These are phyloP conservation scores for Thelonectria discophora DNA, from an alignment of 2,329 filamentous ascomycete species.

Conservation along the genomic window DNA sequence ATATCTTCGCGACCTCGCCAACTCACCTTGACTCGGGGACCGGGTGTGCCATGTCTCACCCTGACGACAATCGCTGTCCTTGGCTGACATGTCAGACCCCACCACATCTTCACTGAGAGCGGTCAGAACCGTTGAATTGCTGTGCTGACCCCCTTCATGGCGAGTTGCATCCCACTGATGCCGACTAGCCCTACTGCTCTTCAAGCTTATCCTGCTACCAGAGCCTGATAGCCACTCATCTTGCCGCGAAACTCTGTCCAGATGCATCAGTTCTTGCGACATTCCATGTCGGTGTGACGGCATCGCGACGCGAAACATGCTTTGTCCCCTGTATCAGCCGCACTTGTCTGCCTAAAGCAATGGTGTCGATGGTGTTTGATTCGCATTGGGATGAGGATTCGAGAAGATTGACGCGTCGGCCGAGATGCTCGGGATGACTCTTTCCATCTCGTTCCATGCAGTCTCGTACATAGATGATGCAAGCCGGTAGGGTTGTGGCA, in stretches of 20 bases:
- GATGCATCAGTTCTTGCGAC: slow-evolving; percentile 29
- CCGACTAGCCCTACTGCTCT: neutral
- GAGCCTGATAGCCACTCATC: slow-evolving; percentile 14
- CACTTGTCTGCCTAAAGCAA: slow-evolving; percentile 6
- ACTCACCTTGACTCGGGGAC: neutral
- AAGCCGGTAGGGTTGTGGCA: neutral
- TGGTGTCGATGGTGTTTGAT: slow-evolving; percentile 3
- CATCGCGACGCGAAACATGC: slow-evolving; percentile 33
- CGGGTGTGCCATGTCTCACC: slow-evolving; percentile 15
- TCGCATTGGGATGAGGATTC: neutral
- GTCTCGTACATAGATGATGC: neutral
- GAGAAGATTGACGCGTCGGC: neutral
- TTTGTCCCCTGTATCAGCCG: slow-evolving; percentile 18
- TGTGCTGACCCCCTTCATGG: slow-evolving; percentile 13
- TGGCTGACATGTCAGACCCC: slow-evolving; percentile 9
- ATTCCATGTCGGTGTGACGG: slow-evolving; percentile 40
- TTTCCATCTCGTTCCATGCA: neutral
- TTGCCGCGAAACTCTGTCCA: slow-evolving; percentile 10
- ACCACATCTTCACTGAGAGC: slow-evolving; percentile 4
- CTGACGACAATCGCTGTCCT: slow-evolving; percentile 12
- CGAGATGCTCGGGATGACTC: neutral
- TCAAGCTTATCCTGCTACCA: slow-evolving; percentile 4
- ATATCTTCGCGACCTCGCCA: slow-evolving; percentile 15
- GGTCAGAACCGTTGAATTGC: slow-evolving; percentile 10
- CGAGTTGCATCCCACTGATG: slow-evolving; percentile 10